Percentiles rank a stretch among this genome's conserved stretches.
Evolutionary conservation across 164 flowering plant species (phyloP).

Genomic region (Annona cherimola): DNA sequence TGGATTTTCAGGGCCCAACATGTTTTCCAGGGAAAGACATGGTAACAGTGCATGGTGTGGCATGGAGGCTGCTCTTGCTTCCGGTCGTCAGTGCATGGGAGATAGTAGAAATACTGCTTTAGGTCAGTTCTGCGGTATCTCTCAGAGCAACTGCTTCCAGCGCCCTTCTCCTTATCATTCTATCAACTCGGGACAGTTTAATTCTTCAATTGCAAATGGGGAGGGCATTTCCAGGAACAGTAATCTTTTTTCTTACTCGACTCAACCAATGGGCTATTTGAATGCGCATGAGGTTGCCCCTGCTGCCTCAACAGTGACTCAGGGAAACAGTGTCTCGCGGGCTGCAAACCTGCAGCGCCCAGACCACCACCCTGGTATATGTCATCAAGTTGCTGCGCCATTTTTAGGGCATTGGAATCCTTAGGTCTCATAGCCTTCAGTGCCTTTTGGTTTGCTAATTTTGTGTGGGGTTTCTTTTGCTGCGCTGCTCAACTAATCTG

Average conservation of each 20-base stretch:
- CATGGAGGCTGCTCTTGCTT: constrained; percentile 26
- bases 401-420: constrained; percentile 72
- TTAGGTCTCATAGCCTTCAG: constrained; percentile 8
- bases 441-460: background rate
- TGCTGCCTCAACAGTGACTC: constrained; percentile 17
- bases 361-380: constrained; percentile 28
- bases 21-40: constrained; percentile 43
- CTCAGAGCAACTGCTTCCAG: constrained; percentile 44
- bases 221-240: constrained; percentile 27
- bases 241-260: constrained; percentile 29
- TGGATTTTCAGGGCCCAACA: constrained; percentile 39
- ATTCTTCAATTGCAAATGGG: constrained; percentile 33
- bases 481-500: background rate
- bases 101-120: constrained; percentile 44
- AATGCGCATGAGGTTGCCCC: constrained; percentile 27
- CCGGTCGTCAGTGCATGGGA: constrained; percentile 32
- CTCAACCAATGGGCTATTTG: constrained; percentile 44
- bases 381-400: constrained; percentile 55
- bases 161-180: constrained; percentile 31
- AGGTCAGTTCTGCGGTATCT: constrained; percentile 50
- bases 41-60: constrained; percentile 45
- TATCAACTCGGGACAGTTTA: constrained; percentile 31
- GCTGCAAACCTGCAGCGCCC: constrained; percentile 41
- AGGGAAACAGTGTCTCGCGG: constrained; percentile 34
- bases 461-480: background rate